Percentiles rank a stretch among this genome's conserved stretches.
These are phyloP conservation scores for Zygosaccharomyces rouxii DNA, from an alignment of 805 yeast genomes.

Conservation along the genomic window DNA sequence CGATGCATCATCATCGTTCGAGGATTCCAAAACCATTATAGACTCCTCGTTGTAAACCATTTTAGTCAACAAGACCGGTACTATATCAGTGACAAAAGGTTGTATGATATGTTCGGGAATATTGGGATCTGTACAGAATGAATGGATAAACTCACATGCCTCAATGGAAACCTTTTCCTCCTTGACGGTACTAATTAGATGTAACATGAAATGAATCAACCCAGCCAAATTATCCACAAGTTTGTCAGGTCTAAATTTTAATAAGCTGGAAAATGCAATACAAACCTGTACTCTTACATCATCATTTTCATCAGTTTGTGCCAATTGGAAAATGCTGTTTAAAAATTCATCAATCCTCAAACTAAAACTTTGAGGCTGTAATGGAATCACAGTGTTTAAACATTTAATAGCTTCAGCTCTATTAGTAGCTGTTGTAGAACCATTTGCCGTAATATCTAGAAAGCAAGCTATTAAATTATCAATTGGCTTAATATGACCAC, in stretches of 20 bases:
- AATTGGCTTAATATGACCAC: constrained; percentile 55
- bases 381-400: constrained; percentile 68
- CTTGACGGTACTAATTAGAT: constrained; percentile 54
- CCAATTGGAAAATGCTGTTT: constrained; percentile 60
- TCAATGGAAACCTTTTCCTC: constrained; percentile 80
- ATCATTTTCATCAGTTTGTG: constrained; percentile 50
- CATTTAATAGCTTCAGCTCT: constrained; percentile 64
- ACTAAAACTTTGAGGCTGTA: constrained; percentile 61
- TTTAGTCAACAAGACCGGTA: constrained; percentile 73
- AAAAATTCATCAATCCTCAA: constrained; percentile 64
- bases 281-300: constrained; percentile 72
- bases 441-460: constrained; percentile 46
- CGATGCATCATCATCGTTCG: constrained; percentile 64
- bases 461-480: constrained; percentile 64
- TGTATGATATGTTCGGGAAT: constrained; percentile 50
- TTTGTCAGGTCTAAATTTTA: constrained; percentile 78
- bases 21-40: constrained; percentile 54
- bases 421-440: constrained; percentile 39
- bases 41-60: constrained; percentile 90
- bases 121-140: constrained; percentile 59
- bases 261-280: constrained; percentile 61
- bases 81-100: constrained; percentile 54
- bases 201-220: constrained; percentile 78
- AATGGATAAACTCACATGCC: constrained; percentile 86
- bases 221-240: constrained; percentile 77